Percentiles rank a stretch among this genome's conserved stretches.
These are phyloP conservation scores for Colletotrichum eremochloae DNA, from an alignment of 2,329 filamentous ascomycete genomes.

Conservation along the genomic window DNA sequence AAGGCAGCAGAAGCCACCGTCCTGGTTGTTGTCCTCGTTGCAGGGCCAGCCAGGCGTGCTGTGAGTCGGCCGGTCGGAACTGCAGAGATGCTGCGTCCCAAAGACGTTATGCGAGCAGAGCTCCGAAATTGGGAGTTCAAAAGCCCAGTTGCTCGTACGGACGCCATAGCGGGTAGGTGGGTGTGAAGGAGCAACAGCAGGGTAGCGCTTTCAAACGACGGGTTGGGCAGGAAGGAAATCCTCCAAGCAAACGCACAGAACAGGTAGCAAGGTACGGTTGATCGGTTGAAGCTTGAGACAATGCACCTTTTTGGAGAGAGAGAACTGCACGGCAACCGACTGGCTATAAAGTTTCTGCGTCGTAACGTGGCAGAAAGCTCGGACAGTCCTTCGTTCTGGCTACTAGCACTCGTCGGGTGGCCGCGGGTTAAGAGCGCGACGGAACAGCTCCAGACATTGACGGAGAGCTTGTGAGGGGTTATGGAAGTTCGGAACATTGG, in stretches of 20 bases:
- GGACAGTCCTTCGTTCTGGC: conserved; percentile 24
- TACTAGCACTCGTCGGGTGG: conserved; percentile 30
- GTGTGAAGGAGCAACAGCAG: not conserved
- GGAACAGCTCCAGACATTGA: conserved; percentile 2
- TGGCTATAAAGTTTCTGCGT: conserved; percentile 31
- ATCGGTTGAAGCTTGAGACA: conserved; percentile 5
- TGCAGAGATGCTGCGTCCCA: conserved; percentile 21
- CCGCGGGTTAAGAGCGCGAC: conserved; percentile 36
- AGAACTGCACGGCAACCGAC: conserved; percentile 1
- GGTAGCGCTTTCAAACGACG: not conserved
- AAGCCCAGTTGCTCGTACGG: conserved; percentile 38
- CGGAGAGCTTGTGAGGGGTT: conserved; percentile 37
- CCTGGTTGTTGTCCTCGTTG: conserved; percentile 50
- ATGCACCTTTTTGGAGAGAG: not conserved
- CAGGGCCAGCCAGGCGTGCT: conserved; percentile 9
- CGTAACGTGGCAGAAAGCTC: conserved; percentile 24
- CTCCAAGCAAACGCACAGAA: not conserved
- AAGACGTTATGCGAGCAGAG: conserved; percentile 28
- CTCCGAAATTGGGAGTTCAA: conserved; percentile 40
- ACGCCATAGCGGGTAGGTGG: conserved; percentile 33
- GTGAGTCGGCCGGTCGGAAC: conserved; percentile 16
- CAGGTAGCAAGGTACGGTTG: not conserved
- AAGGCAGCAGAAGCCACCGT: conserved; percentile 81
- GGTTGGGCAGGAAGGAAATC: not conserved
- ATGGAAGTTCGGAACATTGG: conserved; percentile 11